Percentiles rank a stretch among this genome's conserved stretches.
phyloP scores from a whole-genome alignment of 106 monocot genomes.

The Cymbidium sinense region DNA sequence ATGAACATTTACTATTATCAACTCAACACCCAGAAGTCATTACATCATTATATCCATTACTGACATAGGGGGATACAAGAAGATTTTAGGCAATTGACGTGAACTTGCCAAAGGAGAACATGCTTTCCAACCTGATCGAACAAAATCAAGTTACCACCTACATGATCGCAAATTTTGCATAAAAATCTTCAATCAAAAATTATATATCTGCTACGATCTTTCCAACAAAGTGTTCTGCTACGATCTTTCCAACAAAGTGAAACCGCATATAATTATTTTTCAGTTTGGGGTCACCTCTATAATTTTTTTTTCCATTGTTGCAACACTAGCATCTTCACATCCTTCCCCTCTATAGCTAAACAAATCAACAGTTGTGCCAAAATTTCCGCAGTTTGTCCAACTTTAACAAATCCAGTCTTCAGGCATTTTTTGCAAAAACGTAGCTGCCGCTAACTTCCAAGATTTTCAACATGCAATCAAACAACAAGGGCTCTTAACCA shows the following conservation, averaged over 20 bases:
- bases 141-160: no score
- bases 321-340: no score
- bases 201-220: no score
- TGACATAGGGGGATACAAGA: neutral
- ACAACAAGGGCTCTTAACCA: neutral
- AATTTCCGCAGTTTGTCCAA: neutral
- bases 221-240: no score
- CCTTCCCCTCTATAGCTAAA: no score
- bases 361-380: no score
- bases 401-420: neutral
- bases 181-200: neutral
- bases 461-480: neutral
- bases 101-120: neutral
- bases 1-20: neutral
- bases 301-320: no score
- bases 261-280: no score
- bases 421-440: neutral
- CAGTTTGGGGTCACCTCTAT: no score
- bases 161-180: no score
- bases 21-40: neutral
- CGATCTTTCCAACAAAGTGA: no score
- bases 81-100: neutral
- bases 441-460: neutral
- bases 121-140: no score
- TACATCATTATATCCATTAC: neutral